Conservation (phyloP, 2,329 filamentous ascomycete species). For the Pyricularia sp. region DNA sequence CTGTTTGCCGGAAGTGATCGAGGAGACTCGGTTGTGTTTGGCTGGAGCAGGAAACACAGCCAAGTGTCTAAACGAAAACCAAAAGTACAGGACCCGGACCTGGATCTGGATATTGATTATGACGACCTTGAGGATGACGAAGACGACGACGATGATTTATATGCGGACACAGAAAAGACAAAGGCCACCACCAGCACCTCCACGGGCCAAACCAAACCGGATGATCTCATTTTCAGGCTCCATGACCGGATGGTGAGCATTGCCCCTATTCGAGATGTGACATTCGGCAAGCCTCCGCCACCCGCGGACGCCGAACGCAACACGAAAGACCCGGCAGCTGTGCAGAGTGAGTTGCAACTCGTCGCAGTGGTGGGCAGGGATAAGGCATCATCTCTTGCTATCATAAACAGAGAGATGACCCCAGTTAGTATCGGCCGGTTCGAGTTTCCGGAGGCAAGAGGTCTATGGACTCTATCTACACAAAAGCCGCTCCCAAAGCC, state of each 20-base stretch:
- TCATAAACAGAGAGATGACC: constrained; percentile 70
- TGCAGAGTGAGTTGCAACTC: constrained; percentile 47
- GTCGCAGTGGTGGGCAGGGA: constrained; percentile 54
- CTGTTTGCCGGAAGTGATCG: constrained; percentile 83
- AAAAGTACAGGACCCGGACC: constrained; percentile 46
- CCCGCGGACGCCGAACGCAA: constrained; percentile 32
- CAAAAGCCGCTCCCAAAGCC: constrained; percentile 58
- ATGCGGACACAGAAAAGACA: constrained; percentile 44
- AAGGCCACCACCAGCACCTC: constrained; percentile 23
- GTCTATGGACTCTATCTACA: constrained; percentile 72
- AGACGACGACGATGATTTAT: constrained; percentile 50
- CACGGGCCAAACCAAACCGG: constrained; percentile 37
- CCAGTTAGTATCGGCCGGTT: constrained; percentile 62
- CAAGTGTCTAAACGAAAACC: constrained; percentile 54
- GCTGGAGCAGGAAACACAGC: constrained; percentile 62
- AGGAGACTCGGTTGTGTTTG: constrained; percentile 70
- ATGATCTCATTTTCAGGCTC: constrained; percentile 63
- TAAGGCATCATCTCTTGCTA: constrained; percentile 59
- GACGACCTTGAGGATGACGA: constrained; percentile 40
- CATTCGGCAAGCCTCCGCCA: constrained; percentile 50
- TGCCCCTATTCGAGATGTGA: constrained; percentile 68
- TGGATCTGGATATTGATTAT: constrained; percentile 40
- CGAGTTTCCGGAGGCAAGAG: constrained; percentile 62
- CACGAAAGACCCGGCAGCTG: constrained; percentile 30
- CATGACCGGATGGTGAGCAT: constrained; percentile 72